Evolutionary conservation across 2,329 filamentous ascomycete species (phyloP), one percentile per base, ranked within the genome.

Genomic region (Colletotrichum navitas): DNA sequence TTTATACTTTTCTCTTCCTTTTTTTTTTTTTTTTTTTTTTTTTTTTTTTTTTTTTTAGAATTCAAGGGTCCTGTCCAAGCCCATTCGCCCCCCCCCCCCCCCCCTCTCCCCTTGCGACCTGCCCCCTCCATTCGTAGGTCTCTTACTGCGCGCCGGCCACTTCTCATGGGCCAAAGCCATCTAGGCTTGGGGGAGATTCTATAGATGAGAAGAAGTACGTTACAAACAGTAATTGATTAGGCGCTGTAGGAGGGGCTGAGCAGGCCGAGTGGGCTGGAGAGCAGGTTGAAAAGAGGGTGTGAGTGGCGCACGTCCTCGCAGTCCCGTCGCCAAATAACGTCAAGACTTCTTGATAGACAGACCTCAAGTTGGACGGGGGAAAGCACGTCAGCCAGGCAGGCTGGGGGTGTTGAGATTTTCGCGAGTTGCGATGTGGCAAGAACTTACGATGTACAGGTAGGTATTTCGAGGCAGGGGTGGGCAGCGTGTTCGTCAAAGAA

Each of bases 91-190:
- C n/a, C n/a, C n/a, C n/a, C n/a, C n/a, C n/a, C n/a, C 10, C 24
- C 21, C 14, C 39, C 5, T 18, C 54, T 2, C 14, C 16, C 10
- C 34, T 34, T 7, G 34, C 34, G 34, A 7, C 5, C 34, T 34
- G 8, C 36, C 36, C 36, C 6, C 52, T 8, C 52, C 29, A 3
- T 36, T 29, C 29, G 29, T 4, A 29, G 29, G 2, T 29, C 29
- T 29, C 16, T 21, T 43, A 2, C 21, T 24, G 51, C 43, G 4
- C 51, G 16, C 26, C 29, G 0, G 29, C 21, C 11, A 32, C 32
- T 24, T 34, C 24, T 5, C 11, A 18, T 26, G 45, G 58, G 51
- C 58, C 51, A 58, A 67, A 36, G 47, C 61, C 12, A 34, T 65
- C 58, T 29, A 64, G 43, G 21, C 45, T 68, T 36, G 14, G 16